Evolutionary conservation across 192 early-diverging fungal species (phyloP).

Genomic region (Coemansia reversa): DNA sequence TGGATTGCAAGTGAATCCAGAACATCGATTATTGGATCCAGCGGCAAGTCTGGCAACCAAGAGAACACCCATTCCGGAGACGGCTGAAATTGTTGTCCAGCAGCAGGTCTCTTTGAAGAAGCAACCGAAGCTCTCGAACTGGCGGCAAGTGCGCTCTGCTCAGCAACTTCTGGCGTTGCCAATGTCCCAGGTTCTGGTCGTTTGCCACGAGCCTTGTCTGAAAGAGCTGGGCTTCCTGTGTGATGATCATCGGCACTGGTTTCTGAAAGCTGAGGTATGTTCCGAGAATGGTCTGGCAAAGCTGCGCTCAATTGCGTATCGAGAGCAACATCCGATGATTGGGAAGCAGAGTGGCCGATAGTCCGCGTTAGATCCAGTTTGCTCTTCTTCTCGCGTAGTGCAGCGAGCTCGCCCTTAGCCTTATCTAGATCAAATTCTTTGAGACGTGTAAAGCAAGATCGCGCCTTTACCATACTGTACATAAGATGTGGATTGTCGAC

Average conservation of each 20-base stretch:
- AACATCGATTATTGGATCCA: slow-evolving; percentile 66
- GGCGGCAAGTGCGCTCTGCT: slow-evolving; percentile 1
- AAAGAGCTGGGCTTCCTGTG: slow-evolving; percentile 49
- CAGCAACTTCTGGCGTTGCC: background rate
- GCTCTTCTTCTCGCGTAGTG: slow-evolving; percentile 56
- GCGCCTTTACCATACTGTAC: slow-evolving; percentile 76
- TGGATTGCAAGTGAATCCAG: slow-evolving; percentile 65
- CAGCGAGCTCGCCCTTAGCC: slow-evolving; percentile 59
- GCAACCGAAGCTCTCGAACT: background rate
- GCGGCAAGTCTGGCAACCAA: slow-evolving; percentile 70
- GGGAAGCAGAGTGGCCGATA: slow-evolving; percentile 22
- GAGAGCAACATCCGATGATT: background rate
- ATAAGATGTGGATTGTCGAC: slow-evolving; percentile 76
- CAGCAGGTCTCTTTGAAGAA: background rate
- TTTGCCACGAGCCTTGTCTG: slow-evolving; percentile 78
- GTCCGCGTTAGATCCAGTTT: slow-evolving; percentile 30
- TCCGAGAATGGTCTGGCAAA: background rate
- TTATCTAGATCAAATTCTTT: slow-evolving; percentile 64
- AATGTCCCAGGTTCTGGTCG: slow-evolving; percentile 48
- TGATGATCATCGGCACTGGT: slow-evolving; percentile 27
- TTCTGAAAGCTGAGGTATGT: slow-evolving; percentile 26
- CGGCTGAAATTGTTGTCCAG: slow-evolving; percentile 36
- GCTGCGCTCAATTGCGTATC: background rate
- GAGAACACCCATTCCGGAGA: slow-evolving; percentile 52
- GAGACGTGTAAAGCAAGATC: slow-evolving; percentile 68